Percentiles rank a stretch among this genome's conserved stretches.
phyloP scores from a whole-genome alignment of 2,329 filamentous ascomycete genomes.

The Penicillium hesseltinei region DNA sequence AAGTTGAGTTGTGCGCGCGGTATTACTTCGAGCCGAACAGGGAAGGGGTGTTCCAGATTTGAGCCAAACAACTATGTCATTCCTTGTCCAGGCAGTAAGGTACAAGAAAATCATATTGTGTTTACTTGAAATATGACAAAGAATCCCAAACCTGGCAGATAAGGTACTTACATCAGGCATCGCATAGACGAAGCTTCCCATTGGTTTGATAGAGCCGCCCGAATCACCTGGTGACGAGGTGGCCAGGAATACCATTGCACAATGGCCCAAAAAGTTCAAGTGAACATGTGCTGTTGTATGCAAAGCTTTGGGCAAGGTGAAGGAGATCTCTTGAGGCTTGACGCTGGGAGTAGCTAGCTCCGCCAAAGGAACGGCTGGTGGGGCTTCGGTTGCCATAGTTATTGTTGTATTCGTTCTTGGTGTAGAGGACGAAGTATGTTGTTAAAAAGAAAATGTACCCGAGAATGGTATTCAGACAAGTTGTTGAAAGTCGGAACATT shows the following conservation, averaged over 20 bases:
- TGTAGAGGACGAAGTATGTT: not conserved
- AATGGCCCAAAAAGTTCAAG: slow-evolving; percentile 54
- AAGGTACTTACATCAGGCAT: slow-evolving; percentile 72
- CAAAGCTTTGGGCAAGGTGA: slow-evolving; percentile 56
- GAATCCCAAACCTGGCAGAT: not conserved
- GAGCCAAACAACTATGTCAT: not conserved
- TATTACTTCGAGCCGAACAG: not conserved
- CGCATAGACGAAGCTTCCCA: slow-evolving; percentile 92
- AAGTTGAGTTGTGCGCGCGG: not conserved
- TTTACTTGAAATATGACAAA: not conserved
- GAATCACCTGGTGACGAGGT: slow-evolving; percentile 51
- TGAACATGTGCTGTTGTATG: slow-evolving; percentile 60
- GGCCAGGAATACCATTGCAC: slow-evolving; percentile 57
- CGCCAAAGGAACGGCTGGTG: slow-evolving; percentile 14
- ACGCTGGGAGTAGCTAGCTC: slow-evolving; percentile 27
- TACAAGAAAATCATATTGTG: not conserved
- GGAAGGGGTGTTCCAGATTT: not conserved
- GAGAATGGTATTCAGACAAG: not conserved
- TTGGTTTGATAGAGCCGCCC: slow-evolving; percentile 45
- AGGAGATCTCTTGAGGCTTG: slow-evolving; percentile 54
- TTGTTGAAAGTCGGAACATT: not conserved
- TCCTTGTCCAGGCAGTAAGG: not conserved
- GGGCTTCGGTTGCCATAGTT: slow-evolving; percentile 15
- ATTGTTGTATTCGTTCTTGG: not conserved
- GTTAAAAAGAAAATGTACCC: not conserved